Evolutionary conservation across 2,329 filamentous ascomycete species (phyloP).

Genomic region (Aspergillus aculeatus): DNA sequence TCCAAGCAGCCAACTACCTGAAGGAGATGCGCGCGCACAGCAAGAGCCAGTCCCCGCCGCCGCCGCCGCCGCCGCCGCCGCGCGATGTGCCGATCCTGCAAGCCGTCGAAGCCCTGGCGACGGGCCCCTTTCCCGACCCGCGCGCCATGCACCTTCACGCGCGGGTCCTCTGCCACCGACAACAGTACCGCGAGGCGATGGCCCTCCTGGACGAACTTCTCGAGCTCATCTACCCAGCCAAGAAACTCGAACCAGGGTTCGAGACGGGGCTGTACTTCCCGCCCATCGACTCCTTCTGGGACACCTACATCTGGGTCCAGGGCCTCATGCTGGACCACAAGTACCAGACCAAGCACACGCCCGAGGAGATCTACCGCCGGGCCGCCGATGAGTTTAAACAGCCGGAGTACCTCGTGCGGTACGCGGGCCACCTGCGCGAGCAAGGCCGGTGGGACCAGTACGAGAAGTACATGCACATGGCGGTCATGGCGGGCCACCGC

Average conservation of each 20-base stretch:
- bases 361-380: constrained; percentile 23
- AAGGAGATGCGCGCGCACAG: not conserved
- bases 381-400: constrained; percentile 35
- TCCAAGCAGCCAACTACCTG: constrained; percentile 14
- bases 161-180: constrained; percentile 24
- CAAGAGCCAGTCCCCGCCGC: not conserved
- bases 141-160: constrained; percentile 31
- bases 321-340: constrained; percentile 13
- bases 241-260: not conserved
- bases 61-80: not conserved
- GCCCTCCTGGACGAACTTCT: constrained; percentile 28
- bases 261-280: not conserved
- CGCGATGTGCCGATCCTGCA: constrained; percentile 13
- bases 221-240: constrained; percentile 20
- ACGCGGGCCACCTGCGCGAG: constrained; percentile 25
- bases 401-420: constrained; percentile 26
- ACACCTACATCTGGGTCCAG: constrained; percentile 26
- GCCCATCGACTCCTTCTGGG: constrained; percentile 24
- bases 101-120: constrained; percentile 24
- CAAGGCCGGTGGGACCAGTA: constrained; percentile 29
- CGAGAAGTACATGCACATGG: constrained; percentile 36
- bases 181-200: constrained; percentile 22
- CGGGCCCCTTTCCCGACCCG: constrained; percentile 22
- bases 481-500: constrained; percentile 30
- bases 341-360: not conserved